Conservation (phyloP, 768 basidiomycete species). For the Dentipellis sp. region DNA sequence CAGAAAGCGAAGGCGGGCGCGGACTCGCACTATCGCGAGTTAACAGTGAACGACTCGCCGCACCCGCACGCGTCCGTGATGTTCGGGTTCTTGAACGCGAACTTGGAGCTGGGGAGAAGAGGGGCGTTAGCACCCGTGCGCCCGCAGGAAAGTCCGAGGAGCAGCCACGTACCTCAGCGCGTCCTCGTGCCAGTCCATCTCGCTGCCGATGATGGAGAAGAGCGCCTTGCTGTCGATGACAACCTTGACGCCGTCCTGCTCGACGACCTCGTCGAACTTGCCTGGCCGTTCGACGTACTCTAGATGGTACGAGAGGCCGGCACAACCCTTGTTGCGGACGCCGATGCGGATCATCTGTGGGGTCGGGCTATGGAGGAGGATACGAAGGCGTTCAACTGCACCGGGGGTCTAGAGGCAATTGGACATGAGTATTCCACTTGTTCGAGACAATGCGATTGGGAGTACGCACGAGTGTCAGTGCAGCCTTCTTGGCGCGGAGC, state of each 20-base stretch:
- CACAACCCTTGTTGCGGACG: slow-evolving; percentile 96
- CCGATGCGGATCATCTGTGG: slow-evolving; percentile 93
- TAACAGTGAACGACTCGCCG: slow-evolving; percentile 82
- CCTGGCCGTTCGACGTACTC: slow-evolving; percentile 90
- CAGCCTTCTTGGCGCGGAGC: slow-evolving; percentile 67
- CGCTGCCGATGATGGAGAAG: slow-evolving; percentile 96
- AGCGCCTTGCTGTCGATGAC: slow-evolving; percentile 94
- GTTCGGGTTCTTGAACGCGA: slow-evolving; percentile 85
- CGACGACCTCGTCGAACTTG: slow-evolving; percentile 93
- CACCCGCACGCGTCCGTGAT: slow-evolving; percentile 93
- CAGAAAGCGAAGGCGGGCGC: neutral
- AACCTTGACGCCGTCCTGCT: slow-evolving; percentile 90
- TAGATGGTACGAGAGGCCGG: slow-evolving; percentile 82
- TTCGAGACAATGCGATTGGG: too few relatives aligned
- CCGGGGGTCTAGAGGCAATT: slow-evolving; percentile 51
- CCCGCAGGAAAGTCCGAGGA: slow-evolving; percentile 4
- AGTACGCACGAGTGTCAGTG: slow-evolving; percentile 56
- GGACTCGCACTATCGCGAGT: slow-evolving; percentile 18
- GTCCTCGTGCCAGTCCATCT: slow-evolving; percentile 99
- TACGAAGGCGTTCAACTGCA: slow-evolving; percentile 64
- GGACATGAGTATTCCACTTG: neutral
- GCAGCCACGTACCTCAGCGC: slow-evolving; percentile 57
- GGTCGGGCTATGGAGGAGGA: slow-evolving; percentile 71
- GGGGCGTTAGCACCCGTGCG: neutral
- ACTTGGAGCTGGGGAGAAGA: slow-evolving; percentile 49